phyloP scores from a whole-genome alignment of 257 asterid species.

The Verbascum thapsus region DNA sequence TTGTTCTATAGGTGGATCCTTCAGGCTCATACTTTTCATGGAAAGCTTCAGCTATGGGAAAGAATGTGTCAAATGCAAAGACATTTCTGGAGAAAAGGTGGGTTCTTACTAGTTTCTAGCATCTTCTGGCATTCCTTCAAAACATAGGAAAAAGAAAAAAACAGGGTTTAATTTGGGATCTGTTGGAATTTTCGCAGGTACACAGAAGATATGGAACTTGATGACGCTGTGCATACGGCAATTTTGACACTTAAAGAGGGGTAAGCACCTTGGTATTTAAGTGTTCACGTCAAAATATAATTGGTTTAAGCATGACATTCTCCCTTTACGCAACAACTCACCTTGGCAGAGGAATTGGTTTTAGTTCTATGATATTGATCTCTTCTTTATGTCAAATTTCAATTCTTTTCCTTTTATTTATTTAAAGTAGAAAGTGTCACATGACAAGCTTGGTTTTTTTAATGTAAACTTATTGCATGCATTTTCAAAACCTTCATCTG shows the following conservation, averaged over 20 bases:
- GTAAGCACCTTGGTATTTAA: slow-evolving; percentile 43
- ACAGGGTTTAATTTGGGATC: slow-evolving; percentile 7
- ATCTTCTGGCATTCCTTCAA: neutral
- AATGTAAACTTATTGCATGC: too few relatives aligned
- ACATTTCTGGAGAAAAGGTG: slow-evolving; percentile 97
- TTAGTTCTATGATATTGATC: neutral
- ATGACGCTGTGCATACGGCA: slow-evolving; percentile 99
- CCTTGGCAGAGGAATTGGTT: neutral
- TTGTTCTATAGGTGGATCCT: slow-evolving; percentile 77
- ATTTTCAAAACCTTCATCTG: neutral
- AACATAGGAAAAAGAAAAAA: too few relatives aligned
- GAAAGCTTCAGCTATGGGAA: slow-evolving; percentile 99
- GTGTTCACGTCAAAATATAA: neutral
- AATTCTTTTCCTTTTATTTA: neutral
- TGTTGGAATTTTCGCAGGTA: slow-evolving; percentile 56
- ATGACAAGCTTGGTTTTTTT: too few relatives aligned
- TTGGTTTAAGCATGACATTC: neutral
- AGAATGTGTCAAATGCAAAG: slow-evolving; percentile 97
- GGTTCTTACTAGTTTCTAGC: slow-evolving; percentile 3
- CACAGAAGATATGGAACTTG: slow-evolving; percentile 97
- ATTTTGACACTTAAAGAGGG: slow-evolving; percentile 98
- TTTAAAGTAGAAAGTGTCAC: too few relatives aligned
- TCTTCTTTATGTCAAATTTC: neutral
- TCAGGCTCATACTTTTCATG: slow-evolving; percentile 98
- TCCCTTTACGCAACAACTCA: neutral